Conservation (phyloP, 2,329 filamentous ascomycete genomes). For the Blastomyces gilchristii region DNA sequence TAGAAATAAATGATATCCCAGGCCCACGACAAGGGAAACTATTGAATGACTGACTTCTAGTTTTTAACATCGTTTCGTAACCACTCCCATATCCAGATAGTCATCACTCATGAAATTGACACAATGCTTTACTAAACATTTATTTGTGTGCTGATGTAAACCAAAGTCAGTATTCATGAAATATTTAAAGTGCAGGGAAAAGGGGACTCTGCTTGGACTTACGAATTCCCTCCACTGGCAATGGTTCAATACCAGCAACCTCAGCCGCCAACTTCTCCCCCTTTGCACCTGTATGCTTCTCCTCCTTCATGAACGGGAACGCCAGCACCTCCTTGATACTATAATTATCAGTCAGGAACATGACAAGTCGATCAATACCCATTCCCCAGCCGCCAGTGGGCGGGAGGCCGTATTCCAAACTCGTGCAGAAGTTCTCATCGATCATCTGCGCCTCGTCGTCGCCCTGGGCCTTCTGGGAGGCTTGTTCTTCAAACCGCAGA, state of each 20-base stretch:
- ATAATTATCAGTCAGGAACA: slow-evolving; percentile 95
- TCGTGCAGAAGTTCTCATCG: slow-evolving; percentile 89
- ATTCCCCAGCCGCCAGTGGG: slow-evolving; percentile 95
- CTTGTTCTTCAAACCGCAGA: slow-evolving; percentile 87
- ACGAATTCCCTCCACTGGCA: slow-evolving; percentile 51
- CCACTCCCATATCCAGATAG: background rate
- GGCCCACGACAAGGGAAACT: background rate
- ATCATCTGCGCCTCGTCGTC: slow-evolving; percentile 94
- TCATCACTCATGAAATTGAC: background rate
- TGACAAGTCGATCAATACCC: slow-evolving; percentile 86
- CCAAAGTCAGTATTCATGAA: background rate
- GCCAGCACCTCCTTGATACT: slow-evolving; percentile 91
- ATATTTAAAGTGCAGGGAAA: background rate
- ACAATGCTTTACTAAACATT: background rate
- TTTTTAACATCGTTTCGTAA: background rate
- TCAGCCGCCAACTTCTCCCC: slow-evolving; percentile 47
- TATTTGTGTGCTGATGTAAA: slow-evolving; percentile 14
- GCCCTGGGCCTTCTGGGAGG: slow-evolving; percentile 86
- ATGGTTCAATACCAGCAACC: slow-evolving; percentile 49
- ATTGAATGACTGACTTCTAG: background rate
- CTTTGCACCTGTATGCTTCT: slow-evolving; percentile 43
- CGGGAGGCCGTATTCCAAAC: slow-evolving; percentile 81
- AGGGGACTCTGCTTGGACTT: slow-evolving; percentile 20
- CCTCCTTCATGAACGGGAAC: slow-evolving; percentile 97
- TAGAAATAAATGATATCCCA: background rate